phyloP scores from a whole-genome alignment of 2,329 filamentous ascomycete genomes.

The Alternaria gaisen region DNA sequence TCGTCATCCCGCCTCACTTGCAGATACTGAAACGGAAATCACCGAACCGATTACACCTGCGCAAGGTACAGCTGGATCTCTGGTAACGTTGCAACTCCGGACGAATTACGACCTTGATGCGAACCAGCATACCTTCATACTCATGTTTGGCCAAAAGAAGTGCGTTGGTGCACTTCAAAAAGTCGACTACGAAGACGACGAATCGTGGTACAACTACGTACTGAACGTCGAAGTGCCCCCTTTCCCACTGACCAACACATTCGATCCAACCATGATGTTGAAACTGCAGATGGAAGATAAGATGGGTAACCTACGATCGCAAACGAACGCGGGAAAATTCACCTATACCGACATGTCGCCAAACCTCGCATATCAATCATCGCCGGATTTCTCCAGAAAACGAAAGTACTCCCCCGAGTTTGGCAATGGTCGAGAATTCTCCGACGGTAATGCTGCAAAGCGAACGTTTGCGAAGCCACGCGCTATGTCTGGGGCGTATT shows the following conservation, averaged over 20 bases:
- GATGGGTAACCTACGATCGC: slow-evolving; percentile 59
- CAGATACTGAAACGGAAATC: slow-evolving; percentile 63
- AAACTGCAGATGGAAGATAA: slow-evolving; percentile 68
- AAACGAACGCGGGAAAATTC: slow-evolving; percentile 68
- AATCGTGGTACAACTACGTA: slow-evolving; percentile 72
- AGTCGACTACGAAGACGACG: slow-evolving; percentile 65
- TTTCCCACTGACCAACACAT: slow-evolving; percentile 65
- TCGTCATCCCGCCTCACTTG: slow-evolving; percentile 61
- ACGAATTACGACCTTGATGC: slow-evolving; percentile 77
- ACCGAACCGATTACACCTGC: slow-evolving; percentile 70
- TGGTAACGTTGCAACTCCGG: slow-evolving; percentile 76
- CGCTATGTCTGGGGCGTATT: slow-evolving; percentile 44
- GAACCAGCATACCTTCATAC: slow-evolving; percentile 64
- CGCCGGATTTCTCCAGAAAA: slow-evolving; percentile 41
- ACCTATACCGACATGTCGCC: slow-evolving; percentile 64
- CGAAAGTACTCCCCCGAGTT: slow-evolving; percentile 46
- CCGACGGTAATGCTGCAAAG: slow-evolving; percentile 44
- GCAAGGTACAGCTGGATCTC: slow-evolving; percentile 73
- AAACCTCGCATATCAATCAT: slow-evolving; percentile 42
- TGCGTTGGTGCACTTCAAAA: slow-evolving; percentile 73
- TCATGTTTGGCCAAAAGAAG: slow-evolving; percentile 82
- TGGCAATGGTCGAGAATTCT: slow-evolving; percentile 38
- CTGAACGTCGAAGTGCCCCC: slow-evolving; percentile 77
- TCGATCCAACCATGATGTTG: slow-evolving; percentile 65
- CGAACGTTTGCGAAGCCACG: slow-evolving; percentile 49